phyloP scores from a whole-genome alignment of 495 filamentous ascomycete genomes.

The Trichoderma gamsii region DNA sequence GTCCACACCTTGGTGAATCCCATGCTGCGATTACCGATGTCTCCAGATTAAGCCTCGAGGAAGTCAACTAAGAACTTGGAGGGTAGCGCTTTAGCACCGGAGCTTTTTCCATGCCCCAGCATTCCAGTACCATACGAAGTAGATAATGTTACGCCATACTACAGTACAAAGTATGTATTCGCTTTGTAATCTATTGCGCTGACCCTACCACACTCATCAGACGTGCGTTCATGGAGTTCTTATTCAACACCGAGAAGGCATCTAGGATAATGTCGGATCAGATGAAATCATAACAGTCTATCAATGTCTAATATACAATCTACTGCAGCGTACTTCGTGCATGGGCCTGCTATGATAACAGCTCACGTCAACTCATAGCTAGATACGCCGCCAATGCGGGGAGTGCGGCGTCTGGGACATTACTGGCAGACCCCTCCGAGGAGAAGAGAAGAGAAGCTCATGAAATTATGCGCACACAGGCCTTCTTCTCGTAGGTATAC shows the following conservation, averaged over 20 bases:
- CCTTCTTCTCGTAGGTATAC: no score
- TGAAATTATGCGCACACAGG: no score
- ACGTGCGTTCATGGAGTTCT: not conserved
- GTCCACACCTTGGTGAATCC: not conserved
- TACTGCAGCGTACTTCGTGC: no score
- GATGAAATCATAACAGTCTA: no score
- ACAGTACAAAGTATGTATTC: not conserved
- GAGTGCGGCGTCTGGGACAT: not conserved
- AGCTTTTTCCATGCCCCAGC: not conserved
- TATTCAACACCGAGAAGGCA: not conserved
- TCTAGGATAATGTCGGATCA: not conserved
- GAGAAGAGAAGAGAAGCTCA: not conserved
- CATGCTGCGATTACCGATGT: not conserved
- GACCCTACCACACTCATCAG: not conserved
- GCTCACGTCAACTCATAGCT: not conserved
- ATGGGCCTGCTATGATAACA: not conserved
- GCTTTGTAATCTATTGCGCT: not conserved
- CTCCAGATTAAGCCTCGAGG: not conserved
- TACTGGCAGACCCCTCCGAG: not conserved
- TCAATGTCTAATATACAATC: no score
- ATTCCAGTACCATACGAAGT: not conserved
- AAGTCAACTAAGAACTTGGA: not conserved
- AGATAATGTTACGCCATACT: not conserved
- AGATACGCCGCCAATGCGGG: not conserved
- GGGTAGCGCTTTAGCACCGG: not conserved